Base-by-base conservation (phyloP, 2,329 filamentous ascomycete species). In the Mycosphaerella sp. region DNA sequence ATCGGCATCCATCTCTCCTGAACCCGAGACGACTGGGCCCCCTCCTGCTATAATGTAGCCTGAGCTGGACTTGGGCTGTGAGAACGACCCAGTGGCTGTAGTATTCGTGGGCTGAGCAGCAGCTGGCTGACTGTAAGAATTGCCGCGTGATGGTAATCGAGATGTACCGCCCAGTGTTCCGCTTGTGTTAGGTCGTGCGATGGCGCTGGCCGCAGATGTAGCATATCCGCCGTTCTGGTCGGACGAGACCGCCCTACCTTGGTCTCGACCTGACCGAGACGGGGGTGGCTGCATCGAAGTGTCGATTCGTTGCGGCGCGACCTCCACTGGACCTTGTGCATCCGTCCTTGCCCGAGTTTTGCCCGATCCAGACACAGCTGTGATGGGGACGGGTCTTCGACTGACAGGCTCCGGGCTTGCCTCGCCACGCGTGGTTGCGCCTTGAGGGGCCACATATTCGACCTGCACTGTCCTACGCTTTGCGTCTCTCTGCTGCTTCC, bases 401-500 rank as follows among this genome's bases (percentile, higher is more conserved):
- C 41, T 18, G 30, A 50, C 37, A 32, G 36, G 12, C 25, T 59
- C 57, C 10, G 71, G 68, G 21, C 68, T 70, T 30, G 66, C 57
- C 49, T 80, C 80, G 27, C 86, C 89, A 58, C 91, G 81, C 56
- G 85, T 79, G 0, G 91, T 96, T 65, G 91, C 84, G 5, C 89
- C 94, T 21, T 85, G 84, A 18, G 93, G 93, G 16, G 90, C 87
- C 50, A 97, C 93, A 69, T 98, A 98, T 73, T 98, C 93, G 55
- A 98, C 87, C 71, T 98, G 93, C 0, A 98, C 89, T 0, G 93
- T 98, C 62, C 90, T 82, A 51, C 93, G 84, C 72, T 97, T 97
- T 63, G 86, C 86, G 66, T 96, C 90, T 60, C 89, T 85, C 28
- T 75, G 70, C 6, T 77, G 72, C 67, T 87, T 58, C 41, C 59